These are phyloP conservation scores for Przewalskia tangutica DNA, from an alignment of 257 asterid genomes.

Conservation along the genomic window DNA sequence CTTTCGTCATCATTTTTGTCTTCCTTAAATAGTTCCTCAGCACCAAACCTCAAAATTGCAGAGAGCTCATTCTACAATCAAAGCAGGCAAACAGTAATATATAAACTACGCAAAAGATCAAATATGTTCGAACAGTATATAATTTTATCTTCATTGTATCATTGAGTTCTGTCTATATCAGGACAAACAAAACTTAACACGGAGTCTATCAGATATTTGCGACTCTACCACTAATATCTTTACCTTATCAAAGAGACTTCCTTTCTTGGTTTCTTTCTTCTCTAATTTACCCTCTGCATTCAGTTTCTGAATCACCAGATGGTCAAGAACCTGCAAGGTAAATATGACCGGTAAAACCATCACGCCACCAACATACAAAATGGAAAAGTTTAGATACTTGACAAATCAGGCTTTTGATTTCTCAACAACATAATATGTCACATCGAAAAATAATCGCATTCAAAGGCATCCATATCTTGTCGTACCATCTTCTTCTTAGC, in stretches of 20 bases:
- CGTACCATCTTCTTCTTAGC: conserved; percentile 98
- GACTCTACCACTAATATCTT: conserved; percentile 10
- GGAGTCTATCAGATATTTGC: background rate
- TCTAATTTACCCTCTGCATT: conserved; percentile 98
- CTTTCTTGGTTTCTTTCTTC: conserved; percentile 92
- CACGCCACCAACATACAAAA: background rate
- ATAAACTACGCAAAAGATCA: background rate
- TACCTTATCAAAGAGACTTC: conserved; percentile 84
- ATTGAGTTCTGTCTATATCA: background rate
- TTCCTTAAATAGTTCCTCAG: conserved; percentile 94
- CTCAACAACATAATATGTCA: background rate
- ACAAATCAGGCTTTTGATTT: background rate
- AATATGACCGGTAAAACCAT: background rate
- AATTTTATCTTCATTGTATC: background rate
- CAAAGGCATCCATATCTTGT: background rate
- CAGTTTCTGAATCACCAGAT: conserved; percentile 89
- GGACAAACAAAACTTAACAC: background rate
- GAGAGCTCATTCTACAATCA: conserved; percentile 84
- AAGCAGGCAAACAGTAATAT: conserved; percentile 5
- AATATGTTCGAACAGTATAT: background rate
- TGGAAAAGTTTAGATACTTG: background rate
- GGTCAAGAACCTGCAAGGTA: conserved; percentile 77
- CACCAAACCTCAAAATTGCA: conserved; percentile 97
- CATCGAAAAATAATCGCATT: background rate
- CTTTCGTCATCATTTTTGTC: conserved; percentile 91